Conservation (phyloP, 129 eudicot species). For the Tanacetum coccineum region DNA sequence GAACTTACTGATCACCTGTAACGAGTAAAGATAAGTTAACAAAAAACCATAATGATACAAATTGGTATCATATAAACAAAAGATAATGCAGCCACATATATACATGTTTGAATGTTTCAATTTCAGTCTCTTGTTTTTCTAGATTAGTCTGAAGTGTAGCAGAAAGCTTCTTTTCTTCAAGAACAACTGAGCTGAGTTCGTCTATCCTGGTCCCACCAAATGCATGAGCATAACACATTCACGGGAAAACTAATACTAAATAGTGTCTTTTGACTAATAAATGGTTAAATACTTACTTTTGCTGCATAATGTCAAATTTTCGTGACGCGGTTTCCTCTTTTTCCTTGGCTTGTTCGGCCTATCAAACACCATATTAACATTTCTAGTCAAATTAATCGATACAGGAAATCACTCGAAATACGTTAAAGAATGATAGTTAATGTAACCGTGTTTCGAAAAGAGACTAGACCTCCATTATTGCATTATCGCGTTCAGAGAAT, state of each 20-base stretch:
- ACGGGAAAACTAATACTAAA: constrained; percentile 9
- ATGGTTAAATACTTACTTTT: constrained; percentile 37
- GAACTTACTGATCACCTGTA: constrained; percentile 67
- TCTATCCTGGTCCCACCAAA: constrained; percentile 52
- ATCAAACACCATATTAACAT: constrained; percentile 28
- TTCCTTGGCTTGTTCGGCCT: constrained; percentile 91
- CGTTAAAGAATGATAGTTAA: neutral
- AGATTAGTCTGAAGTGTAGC: constrained; percentile 37
- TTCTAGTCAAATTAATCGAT: constrained; percentile 7
- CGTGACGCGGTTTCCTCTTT: constrained; percentile 59
- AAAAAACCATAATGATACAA: neutral
- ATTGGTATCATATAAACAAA: neutral
- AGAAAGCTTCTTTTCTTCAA: constrained; percentile 50
- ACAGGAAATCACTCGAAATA: constrained; percentile 6
- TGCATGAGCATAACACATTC: constrained; percentile 8
- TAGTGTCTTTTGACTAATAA: neutral
- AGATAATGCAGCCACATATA: neutral
- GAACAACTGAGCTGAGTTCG: constrained; percentile 47
- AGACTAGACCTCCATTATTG: constrained; percentile 75
- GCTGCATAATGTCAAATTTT: constrained; percentile 42
- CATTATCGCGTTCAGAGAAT: constrained; percentile 91
- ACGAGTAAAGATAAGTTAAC: constrained; percentile 13
- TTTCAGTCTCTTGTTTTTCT: constrained; percentile 47
- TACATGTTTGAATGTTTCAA: constrained; percentile 62
- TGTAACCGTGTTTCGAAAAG: neutral